These are phyloP conservation scores for Cryptomeria japonica DNA, from an alignment of 75 land plant species.

Conservation along the genomic window DNA sequence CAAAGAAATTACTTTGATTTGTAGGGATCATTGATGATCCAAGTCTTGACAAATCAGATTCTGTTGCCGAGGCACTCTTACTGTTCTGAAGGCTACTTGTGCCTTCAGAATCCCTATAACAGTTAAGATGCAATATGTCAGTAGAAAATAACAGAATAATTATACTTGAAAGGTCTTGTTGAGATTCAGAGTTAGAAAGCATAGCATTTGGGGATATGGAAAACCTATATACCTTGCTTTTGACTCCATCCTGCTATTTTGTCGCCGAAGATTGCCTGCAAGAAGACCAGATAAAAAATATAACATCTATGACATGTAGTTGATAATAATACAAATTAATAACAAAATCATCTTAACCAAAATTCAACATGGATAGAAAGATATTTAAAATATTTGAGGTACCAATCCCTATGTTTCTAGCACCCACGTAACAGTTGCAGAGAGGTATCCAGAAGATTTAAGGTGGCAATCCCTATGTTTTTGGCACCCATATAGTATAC, in stretches of 20 bases:
- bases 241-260: slow-evolving; percentile 49
- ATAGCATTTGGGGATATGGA: background rate
- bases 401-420: background rate
- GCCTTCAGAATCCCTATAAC: slow-evolving; percentile 35
- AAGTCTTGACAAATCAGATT: slow-evolving; percentile 44
- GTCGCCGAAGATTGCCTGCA: slow-evolving; percentile 53
- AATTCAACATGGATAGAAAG: background rate
- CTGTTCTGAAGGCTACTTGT: slow-evolving; percentile 24
- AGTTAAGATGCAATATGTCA: slow-evolving; percentile 11
- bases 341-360: background rate
- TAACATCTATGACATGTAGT: background rate
- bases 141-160: background rate
- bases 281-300: background rate
- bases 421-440: background rate
- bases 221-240: slow-evolving; percentile 30
- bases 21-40: slow-evolving; percentile 27
- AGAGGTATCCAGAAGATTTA: background rate
- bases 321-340: background rate
- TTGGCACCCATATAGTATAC: background rate
- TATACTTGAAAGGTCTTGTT: background rate
- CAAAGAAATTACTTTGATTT: slow-evolving; percentile 9
- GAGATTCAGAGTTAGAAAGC: background rate
- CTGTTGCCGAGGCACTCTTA: slow-evolving; percentile 52
- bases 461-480: background rate
- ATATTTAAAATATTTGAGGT: background rate